phyloP scores from a whole-genome alignment of 805 yeast species.

The Citeromyces matritensis region DNA sequence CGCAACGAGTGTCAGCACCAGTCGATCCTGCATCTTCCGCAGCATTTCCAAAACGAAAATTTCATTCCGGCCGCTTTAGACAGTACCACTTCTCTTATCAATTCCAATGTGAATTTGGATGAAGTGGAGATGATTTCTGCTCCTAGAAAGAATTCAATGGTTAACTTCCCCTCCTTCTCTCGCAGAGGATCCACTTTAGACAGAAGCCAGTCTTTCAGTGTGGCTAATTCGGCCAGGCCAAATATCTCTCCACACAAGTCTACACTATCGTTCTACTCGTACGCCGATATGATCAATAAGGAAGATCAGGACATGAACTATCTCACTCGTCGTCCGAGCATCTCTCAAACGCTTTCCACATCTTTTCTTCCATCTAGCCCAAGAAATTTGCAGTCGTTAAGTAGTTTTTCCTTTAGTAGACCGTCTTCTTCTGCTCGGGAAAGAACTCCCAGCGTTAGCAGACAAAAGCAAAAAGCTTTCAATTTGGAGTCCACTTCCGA shows the following conservation, averaged over 20 bases:
- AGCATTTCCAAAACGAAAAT: slow-evolving; percentile 29
- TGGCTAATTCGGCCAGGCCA: slow-evolving; percentile 1
- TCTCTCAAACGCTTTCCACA: slow-evolving; percentile 18
- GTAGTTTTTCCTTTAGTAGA: too few relatives aligned
- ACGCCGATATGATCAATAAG: slow-evolving; percentile 64
- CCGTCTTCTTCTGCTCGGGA: too few relatives aligned
- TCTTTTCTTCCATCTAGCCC: not conserved
- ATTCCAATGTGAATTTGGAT: slow-evolving; percentile 25
- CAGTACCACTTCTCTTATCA: slow-evolving; percentile 25
- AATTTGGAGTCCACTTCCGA: slow-evolving; percentile 1
- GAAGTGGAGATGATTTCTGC: slow-evolving; percentile 31
- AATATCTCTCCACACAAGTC: slow-evolving; percentile 13
- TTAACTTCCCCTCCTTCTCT: slow-evolving; percentile 15
- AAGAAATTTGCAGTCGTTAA: too few relatives aligned
- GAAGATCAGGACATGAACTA: slow-evolving; percentile 33
- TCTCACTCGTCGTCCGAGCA: slow-evolving; percentile 44
- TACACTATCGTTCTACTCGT: slow-evolving; percentile 45
- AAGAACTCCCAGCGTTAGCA: not conserved
- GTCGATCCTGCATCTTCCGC: slow-evolving; percentile 16
- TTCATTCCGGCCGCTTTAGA: slow-evolving; percentile 43
- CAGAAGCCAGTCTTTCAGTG: slow-evolving; percentile 4
- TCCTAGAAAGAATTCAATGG: slow-evolving; percentile 35
- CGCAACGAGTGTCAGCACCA: slow-evolving; percentile 2
- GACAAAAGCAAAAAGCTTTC: slow-evolving; percentile 1
- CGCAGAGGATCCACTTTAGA: slow-evolving; percentile 2